These are phyloP conservation scores for Russula ochroleuca DNA, from an alignment of 768 basidiomycete genomes.

Conservation along the genomic window DNA sequence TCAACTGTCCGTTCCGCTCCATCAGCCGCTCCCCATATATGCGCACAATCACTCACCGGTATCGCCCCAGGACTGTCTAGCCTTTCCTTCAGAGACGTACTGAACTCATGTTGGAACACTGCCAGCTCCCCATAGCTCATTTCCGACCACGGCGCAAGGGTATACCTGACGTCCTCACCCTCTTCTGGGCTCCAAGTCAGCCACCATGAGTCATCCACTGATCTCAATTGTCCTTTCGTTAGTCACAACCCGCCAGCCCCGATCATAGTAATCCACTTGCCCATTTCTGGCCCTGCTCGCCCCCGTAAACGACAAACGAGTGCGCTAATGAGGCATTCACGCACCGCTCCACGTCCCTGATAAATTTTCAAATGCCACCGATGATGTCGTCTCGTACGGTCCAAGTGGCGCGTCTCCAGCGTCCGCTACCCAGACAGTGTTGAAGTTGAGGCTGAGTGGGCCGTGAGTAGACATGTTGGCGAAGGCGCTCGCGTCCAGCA, in stretches of 20 bases:
- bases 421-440: constrained; percentile 13
- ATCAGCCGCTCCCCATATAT: not conserved
- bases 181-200: constrained; percentile 16
- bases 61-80: constrained; percentile 10
- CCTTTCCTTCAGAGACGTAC: not conserved
- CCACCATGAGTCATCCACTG: constrained; percentile 11
- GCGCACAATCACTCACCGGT: constrained; percentile 6
- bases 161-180: constrained; percentile 13
- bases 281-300: constrained; percentile 16
- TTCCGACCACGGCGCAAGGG: constrained; percentile 5
- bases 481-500: constrained; percentile 16
- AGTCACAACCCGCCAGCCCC: not conserved
- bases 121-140: constrained; percentile 6
- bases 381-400: constrained; percentile 7
- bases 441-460: constrained; percentile 9
- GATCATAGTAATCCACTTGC: constrained; percentile 10
- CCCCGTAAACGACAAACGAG: constrained; percentile 1
- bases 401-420: constrained; percentile 8
- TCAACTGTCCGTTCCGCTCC: not conserved
- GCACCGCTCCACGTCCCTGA: constrained; percentile 18
- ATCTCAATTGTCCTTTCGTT: constrained; percentile 5
- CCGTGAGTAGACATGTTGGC: constrained; percentile 3
- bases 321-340: not conserved
- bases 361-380: constrained; percentile 11
- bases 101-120: constrained; percentile 7